Evolutionary conservation across 108 stramenopile species (phyloP), one percentile per base, ranked within the genome.

Genomic region (Ochromonas danica): DNA sequence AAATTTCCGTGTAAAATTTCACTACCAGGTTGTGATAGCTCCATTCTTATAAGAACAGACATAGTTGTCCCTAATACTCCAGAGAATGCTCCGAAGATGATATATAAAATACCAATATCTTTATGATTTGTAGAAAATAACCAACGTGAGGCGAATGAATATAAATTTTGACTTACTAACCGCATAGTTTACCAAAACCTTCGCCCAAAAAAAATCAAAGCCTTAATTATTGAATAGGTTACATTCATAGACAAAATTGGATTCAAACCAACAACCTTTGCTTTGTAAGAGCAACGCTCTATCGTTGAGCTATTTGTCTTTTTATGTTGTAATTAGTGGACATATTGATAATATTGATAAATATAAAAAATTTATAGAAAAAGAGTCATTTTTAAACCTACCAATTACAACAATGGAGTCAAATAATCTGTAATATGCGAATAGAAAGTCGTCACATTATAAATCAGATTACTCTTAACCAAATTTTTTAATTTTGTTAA

Each of bases 111-210:
- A 6, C 84, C 84, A 71, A 85, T 85, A 82, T 85, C 84, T 85
- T 85, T 85, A 82, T 85, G 84, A 82, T 85, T 85, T 77, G 84
- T 85, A 41, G 84, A 85, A 85, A 85, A 85, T 70, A 85, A 45
- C 84, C 84, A 85, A 39, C 84, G 84, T 62, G 80, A 70, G 28
- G 61, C 41, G 77, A 78, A 85, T 60, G 78, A 67, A 81, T 81
- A 81, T 63, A 78, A 31, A 31, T 67, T 67, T 31, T 67, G 17
- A 33, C 31, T 67, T 67, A 67, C 51, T 57, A 57, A 57, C 51
- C 17, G 31, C 17, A 67, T 22, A 31, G 31, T 67, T 67, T 67
- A 67, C 63, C 31, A 67, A 31, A 67, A 31, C 17, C 30, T 67
- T 33, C 31, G 63, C 25, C n/a, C 35, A 72, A 36, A 36, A 67